Evolutionary conservation across 148 eudicot genomes (phyloP), one percentile per base, ranked within the genome.

Genomic region (Selenicereus undatus): DNA sequence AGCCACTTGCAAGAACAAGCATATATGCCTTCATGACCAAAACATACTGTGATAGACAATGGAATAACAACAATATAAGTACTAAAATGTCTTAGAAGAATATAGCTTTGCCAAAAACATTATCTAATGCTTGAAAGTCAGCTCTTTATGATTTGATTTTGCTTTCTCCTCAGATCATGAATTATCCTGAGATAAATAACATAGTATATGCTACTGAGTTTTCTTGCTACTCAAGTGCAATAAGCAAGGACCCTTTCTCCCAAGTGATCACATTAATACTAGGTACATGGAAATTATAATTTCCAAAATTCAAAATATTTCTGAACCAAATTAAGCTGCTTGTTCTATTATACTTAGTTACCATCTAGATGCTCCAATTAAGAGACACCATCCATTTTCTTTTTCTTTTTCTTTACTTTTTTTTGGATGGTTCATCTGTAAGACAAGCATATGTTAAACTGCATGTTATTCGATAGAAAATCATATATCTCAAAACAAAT

Each of bases 1-100:
- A 32, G 6, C 75, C 75, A 72, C 75, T 72, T 17, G 50, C 22
- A 72, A 32, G 32, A 32, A 72, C 17, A 36, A 32, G 50, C 75
- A 72, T 36, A 72, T 72, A 72, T 72, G 75, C 75, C 26, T 72
- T 72, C 75, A 72, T 72, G 75, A 35, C 17, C 20, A 24, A 22
- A 18, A 39, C 50, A 35, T 35, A n/a, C 75, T 35, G 4, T 36
- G 48, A 35, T 17, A 35, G 10, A 21, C 18, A 36, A 18, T 5
- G 50, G 71, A 66, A 66, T 66, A 66, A 26, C 27, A 64, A n/a
- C 11, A 26, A 27, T n/a, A 66, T 66, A 66, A 10, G 71, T 2
- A 27, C 71, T 11, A 66, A 66, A 66, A 66, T 66, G 35, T 66
- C 35, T 27, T 35, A 4, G 43, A 72, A 72, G 50, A 72, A 35